These are phyloP conservation scores for Apostasia shenzhenica DNA, from an alignment of 106 monocot genomes.

Conservation along the genomic window DNA sequence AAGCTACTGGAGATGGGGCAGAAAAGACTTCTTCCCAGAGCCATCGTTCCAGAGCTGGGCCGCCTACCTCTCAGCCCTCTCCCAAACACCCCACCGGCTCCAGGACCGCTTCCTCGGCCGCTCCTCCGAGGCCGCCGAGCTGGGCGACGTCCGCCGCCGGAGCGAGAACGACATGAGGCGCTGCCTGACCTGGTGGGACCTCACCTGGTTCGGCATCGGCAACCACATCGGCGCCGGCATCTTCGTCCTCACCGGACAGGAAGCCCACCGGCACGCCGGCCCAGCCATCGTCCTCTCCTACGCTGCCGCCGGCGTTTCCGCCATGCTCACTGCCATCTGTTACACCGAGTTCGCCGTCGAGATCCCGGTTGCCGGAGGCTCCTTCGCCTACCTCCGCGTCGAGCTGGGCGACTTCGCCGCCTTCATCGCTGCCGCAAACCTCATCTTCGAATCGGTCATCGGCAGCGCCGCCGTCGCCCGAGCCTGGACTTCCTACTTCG, in stretches of 20 bases:
- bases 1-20: conserved; percentile 51
- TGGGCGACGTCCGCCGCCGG: conserved; percentile 18
- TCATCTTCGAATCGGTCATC: conserved; percentile 44
- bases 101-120: conserved; percentile 30
- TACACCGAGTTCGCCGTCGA: conserved; percentile 82
- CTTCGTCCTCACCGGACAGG: conserved; percentile 75
- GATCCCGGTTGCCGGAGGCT: conserved; percentile 71
- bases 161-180: conserved; percentile 41
- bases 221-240: conserved; percentile 65
- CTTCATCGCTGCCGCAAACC: conserved; percentile 48
- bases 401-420: conserved; percentile 64
- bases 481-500: conserved; percentile 44
- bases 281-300: conserved; percentile 75
- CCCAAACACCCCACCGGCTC: conserved; percentile 34
- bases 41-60: conserved; percentile 46
- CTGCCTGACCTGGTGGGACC: conserved; percentile 73
- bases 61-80: conserved; percentile 36
- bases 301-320: conserved; percentile 49
- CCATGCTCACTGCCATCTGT: conserved; percentile 73
- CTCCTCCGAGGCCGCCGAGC: conserved; percentile 39
- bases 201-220: conserved; percentile 75
- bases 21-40: conserved; percentile 61
- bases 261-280: conserved; percentile 51
- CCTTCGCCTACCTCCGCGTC: conserved; percentile 68
- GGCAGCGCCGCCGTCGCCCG: conserved; percentile 39